phyloP scores from a whole-genome alignment of 176 grass and related monocot genomes.

The Avena insularis region DNA sequence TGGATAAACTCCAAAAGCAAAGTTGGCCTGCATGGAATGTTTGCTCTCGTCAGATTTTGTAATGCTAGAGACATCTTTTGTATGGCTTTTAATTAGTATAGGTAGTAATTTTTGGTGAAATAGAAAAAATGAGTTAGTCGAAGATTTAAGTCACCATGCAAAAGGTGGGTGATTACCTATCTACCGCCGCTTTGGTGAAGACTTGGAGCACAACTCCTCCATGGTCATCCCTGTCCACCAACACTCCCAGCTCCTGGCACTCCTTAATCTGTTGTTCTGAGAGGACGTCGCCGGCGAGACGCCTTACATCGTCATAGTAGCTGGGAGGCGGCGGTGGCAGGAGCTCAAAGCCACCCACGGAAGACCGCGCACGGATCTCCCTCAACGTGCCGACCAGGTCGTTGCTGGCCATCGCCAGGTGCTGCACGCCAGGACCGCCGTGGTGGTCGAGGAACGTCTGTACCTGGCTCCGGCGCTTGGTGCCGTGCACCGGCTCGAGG shows the following conservation, averaged over 20 bases:
- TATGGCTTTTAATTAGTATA: neutral
- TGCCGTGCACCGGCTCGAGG: slow-evolving; percentile 90
- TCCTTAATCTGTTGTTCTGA: slow-evolving; percentile 74
- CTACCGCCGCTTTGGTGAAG: slow-evolving; percentile 82
- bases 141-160: neutral
- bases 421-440: slow-evolving; percentile 82
- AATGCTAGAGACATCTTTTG: neutral
- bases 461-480: slow-evolving; percentile 83
- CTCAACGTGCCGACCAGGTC: slow-evolving; percentile 74
- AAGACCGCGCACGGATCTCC: slow-evolving; percentile 58
- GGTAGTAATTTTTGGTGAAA: neutral
- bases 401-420: slow-evolving; percentile 71
- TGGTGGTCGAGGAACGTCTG: slow-evolving; percentile 92
- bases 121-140: neutral
- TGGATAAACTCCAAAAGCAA: slow-evolving; percentile 95
- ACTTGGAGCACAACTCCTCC: slow-evolving; percentile 77
- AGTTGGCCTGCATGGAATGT: slow-evolving; percentile 64
- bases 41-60: slow-evolving; percentile 18
- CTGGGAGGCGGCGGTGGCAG: slow-evolving; percentile 56
- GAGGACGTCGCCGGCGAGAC: slow-evolving; percentile 69
- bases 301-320: slow-evolving; percentile 75
- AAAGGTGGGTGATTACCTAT: slow-evolving; percentile 58
- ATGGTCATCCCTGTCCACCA: slow-evolving; percentile 85
- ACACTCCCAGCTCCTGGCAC: slow-evolving; percentile 81
- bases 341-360: slow-evolving; percentile 74